Evolutionary conservation across 2,329 filamentous ascomycete species (phyloP), one percentile per base, ranked within the genome.

Genomic region (Phialophora macrospora): DNA sequence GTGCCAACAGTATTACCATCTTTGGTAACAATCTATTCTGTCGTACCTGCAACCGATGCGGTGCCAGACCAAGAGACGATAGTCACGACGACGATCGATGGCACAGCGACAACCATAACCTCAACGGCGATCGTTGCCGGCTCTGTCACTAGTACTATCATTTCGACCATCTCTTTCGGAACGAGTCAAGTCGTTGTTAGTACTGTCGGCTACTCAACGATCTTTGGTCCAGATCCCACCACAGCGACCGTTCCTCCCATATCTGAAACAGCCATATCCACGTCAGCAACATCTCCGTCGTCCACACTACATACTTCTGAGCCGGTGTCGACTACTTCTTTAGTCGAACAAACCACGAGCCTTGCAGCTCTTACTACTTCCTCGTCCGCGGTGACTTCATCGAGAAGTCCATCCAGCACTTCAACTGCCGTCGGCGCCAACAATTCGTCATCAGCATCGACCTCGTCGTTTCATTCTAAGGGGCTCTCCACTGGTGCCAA

Each of bases 401-500:
- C 57, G 7, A 38, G 12, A 14, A 30, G 17, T 38, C 22, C 63
- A 3, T 26, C 60, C 6, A 56, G 54, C 8, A 2, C 61, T 8
- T 30, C 61, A 17, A 54, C 56, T 12, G 48, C 62, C 8, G 17
- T 20, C 34, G 52, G 46, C 17, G 24, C 58, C 46, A 59, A 30
- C 56, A 46, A 22, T n/a, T 57, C 61, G 28, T 20, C 41, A 4
- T 7, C 56, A 48, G 48, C 64, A 7, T 30, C 57, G 26, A 30
- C 24, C 24, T 56, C 64, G 14, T 49, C 57, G 22, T 64, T 64
- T 22, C 24, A 62, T 4, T 61, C 62, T 14, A 24, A 57, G 22
- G 63, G 65, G 22, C 64, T 71, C 6, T 68, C 69, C 26, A 60
- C 65, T 1, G 69, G 65, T 30, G 65, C 63, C 2, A 71, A 70